Evolutionary conservation across 2,329 filamentous ascomycete genomes (phyloP).

Genomic region (Ascochyta lentis): DNA sequence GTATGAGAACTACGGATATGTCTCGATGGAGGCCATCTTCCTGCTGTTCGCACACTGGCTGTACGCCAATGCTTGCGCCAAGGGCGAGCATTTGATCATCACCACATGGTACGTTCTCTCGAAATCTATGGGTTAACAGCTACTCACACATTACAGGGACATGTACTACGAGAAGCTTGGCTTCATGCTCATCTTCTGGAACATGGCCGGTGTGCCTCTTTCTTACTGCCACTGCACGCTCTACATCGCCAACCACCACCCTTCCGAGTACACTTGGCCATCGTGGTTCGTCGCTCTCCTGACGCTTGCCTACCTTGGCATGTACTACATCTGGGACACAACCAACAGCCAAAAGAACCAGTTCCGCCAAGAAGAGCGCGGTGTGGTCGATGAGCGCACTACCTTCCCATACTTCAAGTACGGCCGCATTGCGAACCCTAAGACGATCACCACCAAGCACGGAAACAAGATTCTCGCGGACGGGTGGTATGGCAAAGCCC

Average conservation of each 20-base stretch:
- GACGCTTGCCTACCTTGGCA: constrained; percentile 75
- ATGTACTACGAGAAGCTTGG: constrained; percentile 98
- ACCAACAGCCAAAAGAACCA: constrained; percentile 94
- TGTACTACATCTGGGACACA: constrained; percentile 93
- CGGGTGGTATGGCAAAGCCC: constrained; percentile 77
- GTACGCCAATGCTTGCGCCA: constrained; percentile 90
- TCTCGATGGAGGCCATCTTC: constrained; percentile 84
- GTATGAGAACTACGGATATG: constrained; percentile 83
- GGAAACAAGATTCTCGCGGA: constrained; percentile 81
- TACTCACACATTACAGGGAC: constrained; percentile 62
- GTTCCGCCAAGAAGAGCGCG: constrained; percentile 81
- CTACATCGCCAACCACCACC: constrained; percentile 83
- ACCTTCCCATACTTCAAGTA: constrained; percentile 92
- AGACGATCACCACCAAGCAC: constrained; percentile 73
- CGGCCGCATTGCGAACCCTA: constrained; percentile 81
- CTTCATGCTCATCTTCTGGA: constrained; percentile 99
- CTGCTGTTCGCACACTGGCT: constrained; percentile 88
- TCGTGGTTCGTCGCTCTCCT: constrained; percentile 69
- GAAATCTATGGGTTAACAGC: neutral
- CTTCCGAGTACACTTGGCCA: constrained; percentile 79
- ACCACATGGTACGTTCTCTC: constrained; percentile 71
- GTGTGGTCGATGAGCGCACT: constrained; percentile 70
- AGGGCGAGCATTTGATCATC: constrained; percentile 89
- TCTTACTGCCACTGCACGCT: constrained; percentile 94
- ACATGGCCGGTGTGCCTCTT: constrained; percentile 86